phyloP scores from a whole-genome alignment of 148 eudicot species.

The Fagopyrum homotropicum region DNA sequence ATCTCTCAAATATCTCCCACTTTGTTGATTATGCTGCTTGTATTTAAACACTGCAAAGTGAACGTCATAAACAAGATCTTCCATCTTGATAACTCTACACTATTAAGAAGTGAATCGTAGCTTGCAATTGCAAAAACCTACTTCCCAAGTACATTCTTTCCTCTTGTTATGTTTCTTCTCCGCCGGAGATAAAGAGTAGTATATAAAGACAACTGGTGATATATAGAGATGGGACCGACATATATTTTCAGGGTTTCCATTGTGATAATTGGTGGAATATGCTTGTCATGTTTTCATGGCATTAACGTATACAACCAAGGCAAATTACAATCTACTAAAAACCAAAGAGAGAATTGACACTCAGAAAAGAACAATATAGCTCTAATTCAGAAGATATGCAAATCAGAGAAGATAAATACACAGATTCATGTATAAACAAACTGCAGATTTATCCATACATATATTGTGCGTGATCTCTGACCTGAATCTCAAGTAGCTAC shows the following conservation, averaged over 20 bases:
- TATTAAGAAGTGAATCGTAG: too few relatives aligned
- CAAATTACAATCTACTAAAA: not conserved
- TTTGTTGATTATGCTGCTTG: too few relatives aligned
- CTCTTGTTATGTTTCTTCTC: not conserved
- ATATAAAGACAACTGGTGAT: not conserved
- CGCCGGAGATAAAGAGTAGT: not conserved
- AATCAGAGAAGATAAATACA: not conserved
- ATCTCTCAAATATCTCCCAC: too few relatives aligned
- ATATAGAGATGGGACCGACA: not conserved
- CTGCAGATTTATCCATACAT: not conserved
- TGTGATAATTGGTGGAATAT: not conserved
- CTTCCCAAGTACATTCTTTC: not conserved
- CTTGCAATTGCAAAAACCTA: not conserved
- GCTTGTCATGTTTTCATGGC: not conserved
- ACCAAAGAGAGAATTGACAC: not conserved
- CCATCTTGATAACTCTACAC: too few relatives aligned
- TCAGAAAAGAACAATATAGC: not conserved
- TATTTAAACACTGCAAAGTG: too few relatives aligned
- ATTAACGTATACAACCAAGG: not conserved
- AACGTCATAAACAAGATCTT: too few relatives aligned
- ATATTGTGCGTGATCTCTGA: not conserved
- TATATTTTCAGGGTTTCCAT: not conserved
- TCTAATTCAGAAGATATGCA: not conserved
- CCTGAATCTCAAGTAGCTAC: not conserved
- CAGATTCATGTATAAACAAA: not conserved